Conservation (phyloP, 2,329 filamentous ascomycete genomes). For the Neobulgaria alba region DNA sequence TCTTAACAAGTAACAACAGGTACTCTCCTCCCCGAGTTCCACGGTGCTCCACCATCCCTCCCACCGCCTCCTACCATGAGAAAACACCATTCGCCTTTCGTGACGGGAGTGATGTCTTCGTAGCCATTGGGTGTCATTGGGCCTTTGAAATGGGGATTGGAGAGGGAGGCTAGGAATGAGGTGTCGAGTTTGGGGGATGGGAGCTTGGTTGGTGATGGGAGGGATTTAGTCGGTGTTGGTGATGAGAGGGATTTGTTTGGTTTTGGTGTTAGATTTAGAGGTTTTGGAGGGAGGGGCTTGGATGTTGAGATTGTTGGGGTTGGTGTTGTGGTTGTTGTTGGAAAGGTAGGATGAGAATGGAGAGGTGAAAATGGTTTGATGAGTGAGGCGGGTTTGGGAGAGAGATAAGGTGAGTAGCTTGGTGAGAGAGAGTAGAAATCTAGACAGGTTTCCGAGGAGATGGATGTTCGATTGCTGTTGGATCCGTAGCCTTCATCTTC, state of each 20-base stretch:
- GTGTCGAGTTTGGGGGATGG: not conserved
- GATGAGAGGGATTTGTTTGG: not conserved
- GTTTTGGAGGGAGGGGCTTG: not conserved
- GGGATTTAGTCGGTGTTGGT: not conserved
- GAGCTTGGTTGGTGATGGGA: not conserved
- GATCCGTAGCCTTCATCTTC: not conserved
- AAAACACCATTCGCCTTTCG: slow-evolving; percentile 54
- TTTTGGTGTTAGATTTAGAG: not conserved
- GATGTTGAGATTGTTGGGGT: no score
- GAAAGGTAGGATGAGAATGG: no score
- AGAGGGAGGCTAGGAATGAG: not conserved
- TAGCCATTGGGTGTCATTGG: slow-evolving; percentile 50
- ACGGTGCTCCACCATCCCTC: no score
- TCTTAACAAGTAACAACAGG: slow-evolving; percentile 43
- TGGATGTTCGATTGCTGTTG: not conserved
- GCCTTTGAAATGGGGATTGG: slow-evolving; percentile 30
- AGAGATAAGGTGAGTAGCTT: not conserved
- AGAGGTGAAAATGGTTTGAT: no score
- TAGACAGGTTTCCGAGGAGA: not conserved
- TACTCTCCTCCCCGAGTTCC: slow-evolving; percentile 37
- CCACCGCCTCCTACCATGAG: slow-evolving; percentile 41
- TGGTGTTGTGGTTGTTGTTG: no score
- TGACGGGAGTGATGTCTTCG: slow-evolving; percentile 55
- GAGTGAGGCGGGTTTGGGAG: not conserved
- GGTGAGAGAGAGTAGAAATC: not conserved